Evolutionary conservation across 805 yeast species (phyloP).

Genomic region (Wickerhamiella kurtzmanii): DNA sequence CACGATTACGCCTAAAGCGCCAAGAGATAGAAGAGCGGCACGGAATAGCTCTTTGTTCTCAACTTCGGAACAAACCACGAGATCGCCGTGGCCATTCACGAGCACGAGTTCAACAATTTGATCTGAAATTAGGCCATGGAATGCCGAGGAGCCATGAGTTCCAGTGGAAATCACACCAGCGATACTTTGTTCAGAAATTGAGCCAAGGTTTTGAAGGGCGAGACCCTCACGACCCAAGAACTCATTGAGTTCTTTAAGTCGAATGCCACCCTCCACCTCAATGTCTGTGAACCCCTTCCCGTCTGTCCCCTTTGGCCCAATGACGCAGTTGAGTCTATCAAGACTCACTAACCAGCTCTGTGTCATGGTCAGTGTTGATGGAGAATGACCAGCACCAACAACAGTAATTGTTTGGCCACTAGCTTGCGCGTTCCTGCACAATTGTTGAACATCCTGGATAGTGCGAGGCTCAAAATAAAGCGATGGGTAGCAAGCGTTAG

Average conservation of each 20-base stretch:
- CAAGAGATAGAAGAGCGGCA: conserved; percentile 76
- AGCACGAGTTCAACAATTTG: conserved; percentile 70
- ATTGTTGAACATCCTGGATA: conserved; percentile 50
- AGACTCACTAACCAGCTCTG: conserved; percentile 77
- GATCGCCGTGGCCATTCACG: conserved; percentile 62
- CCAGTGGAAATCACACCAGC: conserved; percentile 97
- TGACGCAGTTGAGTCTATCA: conserved; percentile 55
- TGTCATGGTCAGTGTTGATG: conserved; percentile 81
- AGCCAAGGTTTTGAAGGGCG: conserved; percentile 84
- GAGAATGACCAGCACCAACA: conserved; percentile 92
- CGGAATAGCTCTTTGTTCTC: conserved; percentile 54
- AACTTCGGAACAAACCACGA: conserved; percentile 50
- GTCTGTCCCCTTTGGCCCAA: conserved; percentile 33
- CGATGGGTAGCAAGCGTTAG: conserved; percentile 64
- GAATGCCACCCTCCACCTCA: conserved; percentile 86
- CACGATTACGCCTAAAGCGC: conserved; percentile 82
- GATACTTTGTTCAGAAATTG: conserved; percentile 82
- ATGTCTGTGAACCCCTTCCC: conserved; percentile 68
- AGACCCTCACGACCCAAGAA: conserved; percentile 48
- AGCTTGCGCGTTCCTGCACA: conserved; percentile 53
- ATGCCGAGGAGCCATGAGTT: conserved; percentile 90
- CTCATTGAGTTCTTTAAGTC: conserved; percentile 62
- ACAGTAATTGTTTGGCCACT: conserved; percentile 56
- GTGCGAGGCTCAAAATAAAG: conserved; percentile 64
- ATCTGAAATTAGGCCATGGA: conserved; percentile 79